phyloP scores from a whole-genome alignment of 1,284 basidiomycete genomes.

The Thelephora terrestris region DNA sequence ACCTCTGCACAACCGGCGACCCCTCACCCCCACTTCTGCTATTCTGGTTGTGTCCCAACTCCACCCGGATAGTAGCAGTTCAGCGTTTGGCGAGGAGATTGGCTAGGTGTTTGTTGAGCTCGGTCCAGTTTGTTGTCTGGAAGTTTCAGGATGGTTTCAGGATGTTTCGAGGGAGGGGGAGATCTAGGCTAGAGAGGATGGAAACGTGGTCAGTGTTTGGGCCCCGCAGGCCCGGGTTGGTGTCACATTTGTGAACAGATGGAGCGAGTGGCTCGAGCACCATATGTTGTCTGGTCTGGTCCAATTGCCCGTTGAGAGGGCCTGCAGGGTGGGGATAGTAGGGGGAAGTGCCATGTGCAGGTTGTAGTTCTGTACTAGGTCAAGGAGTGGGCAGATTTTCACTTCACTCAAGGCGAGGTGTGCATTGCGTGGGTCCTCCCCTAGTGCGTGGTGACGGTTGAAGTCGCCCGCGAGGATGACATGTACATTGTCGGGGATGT shows the following conservation, averaged over 20 bases:
- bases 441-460: constrained; percentile 38
- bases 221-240: constrained; percentile 6
- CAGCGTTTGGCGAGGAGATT: no score
- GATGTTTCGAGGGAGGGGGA: constrained; percentile 8
- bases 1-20: no score
- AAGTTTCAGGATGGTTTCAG: constrained; percentile 13
- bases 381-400: no score
- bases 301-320: no score
- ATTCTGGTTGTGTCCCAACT: no score
- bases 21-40: no score
- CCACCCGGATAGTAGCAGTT: no score
- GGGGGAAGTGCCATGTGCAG: constrained; percentile 21
- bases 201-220: constrained; percentile 21
- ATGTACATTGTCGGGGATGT: constrained; percentile 7
- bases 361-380: constrained; percentile 10
- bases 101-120: constrained; percentile 11
- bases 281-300: constrained; percentile 28
- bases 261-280: constrained; percentile 4
- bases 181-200: constrained; percentile 10
- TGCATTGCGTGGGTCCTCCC: constrained; percentile 29
- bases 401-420: constrained; percentile 24
- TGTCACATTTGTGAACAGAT: constrained; percentile 14
- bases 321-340: constrained; percentile 20
- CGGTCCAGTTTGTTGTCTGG: constrained; percentile 15
- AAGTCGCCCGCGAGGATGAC: constrained; percentile 35